Base-by-base conservation (phyloP, 306 rosid species). In the Sindora glabra region DNA sequence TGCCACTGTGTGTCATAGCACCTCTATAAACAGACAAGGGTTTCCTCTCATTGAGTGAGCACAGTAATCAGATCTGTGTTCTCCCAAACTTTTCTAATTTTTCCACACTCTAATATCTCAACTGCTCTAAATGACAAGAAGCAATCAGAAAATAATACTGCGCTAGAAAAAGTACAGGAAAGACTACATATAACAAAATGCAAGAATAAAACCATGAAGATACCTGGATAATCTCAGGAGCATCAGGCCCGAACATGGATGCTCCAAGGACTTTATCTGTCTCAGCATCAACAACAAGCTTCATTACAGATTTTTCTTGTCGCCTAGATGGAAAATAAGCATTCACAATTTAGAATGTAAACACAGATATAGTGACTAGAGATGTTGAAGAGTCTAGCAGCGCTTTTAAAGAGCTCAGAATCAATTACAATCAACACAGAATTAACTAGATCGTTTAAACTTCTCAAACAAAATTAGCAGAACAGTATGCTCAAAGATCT, bases 191-290 rank as follows among this genome's bases (percentile, higher is more conserved):
- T 26, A 59, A 48, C 27, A 23, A 21, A 48, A 40, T 56, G 32
- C 39, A 29, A 19, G 38, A 23, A 52, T 26, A 49, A 25, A 71
- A 40, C 27, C 64, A 60, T 10, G 11, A 51, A 19, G 19, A 46
- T 79, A 88, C 99, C 99, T 92, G 99, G 38, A 92, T 57, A 71
- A 92, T 81, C 79, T 92, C 99, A 73, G 99, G 85, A 0, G 99
- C 74, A 80, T 92, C 99, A 10, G 96, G 96, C 11, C 99, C 99
- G 42, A 86, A 83, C 96, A 92, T 92, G 53, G 90, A 89, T 37
- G 94, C 96, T 19, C 96, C 99, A 48, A 92, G 68, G 66, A 92
- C 95, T 71, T 69, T 83, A 64, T 92, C 94, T 4, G 90, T 89
- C 85, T 76, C 76, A 15, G 86, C 95, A 63, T 92, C 96, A 69